These are phyloP conservation scores for Moniliophthora roreri DNA, from an alignment of 1,284 basidiomycete species.

Conservation along the genomic window DNA sequence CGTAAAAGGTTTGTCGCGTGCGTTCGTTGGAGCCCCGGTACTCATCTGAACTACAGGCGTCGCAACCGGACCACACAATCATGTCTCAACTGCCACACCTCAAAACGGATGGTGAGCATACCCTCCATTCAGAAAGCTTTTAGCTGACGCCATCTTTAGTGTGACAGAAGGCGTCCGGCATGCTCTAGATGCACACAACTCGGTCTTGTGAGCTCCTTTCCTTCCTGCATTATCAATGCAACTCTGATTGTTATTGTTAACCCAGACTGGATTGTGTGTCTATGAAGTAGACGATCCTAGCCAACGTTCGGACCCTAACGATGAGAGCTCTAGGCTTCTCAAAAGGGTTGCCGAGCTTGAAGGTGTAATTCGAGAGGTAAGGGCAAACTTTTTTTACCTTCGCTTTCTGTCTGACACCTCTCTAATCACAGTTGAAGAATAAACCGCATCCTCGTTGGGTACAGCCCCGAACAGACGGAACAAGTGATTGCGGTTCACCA, in stretches of 20 bases:
- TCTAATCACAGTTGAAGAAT: slow-evolving; percentile 52
- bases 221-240: not conserved
- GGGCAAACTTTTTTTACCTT: slow-evolving; percentile 6
- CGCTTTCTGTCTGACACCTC: not conserved
- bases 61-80: slow-evolving; percentile 41
- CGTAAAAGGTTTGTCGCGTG: slow-evolving; percentile 12
- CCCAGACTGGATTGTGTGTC: slow-evolving; percentile 76
- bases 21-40: not conserved
- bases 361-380: slow-evolving; percentile 77
- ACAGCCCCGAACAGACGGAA: not conserved
- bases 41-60: slow-evolving; percentile 1
- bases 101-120: slow-evolving; percentile 73
- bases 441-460: slow-evolving; percentile 71
- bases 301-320: slow-evolving; percentile 49
- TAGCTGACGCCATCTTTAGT: slow-evolving; percentile 36
- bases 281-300: slow-evolving; percentile 82
- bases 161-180: slow-evolving; percentile 67
- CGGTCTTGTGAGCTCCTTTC: slow-evolving; percentile 49
- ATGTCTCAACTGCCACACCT: slow-evolving; percentile 41
- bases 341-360: slow-evolving; percentile 81
- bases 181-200: slow-evolving; percentile 75
- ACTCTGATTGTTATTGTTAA: slow-evolving; percentile 8
- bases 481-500: not conserved
- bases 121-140: slow-evolving; percentile 7
- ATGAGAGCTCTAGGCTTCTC: slow-evolving; percentile 67